Conservation (phyloP, 805 yeast species). For the Clavispora vitiphila region DNA sequence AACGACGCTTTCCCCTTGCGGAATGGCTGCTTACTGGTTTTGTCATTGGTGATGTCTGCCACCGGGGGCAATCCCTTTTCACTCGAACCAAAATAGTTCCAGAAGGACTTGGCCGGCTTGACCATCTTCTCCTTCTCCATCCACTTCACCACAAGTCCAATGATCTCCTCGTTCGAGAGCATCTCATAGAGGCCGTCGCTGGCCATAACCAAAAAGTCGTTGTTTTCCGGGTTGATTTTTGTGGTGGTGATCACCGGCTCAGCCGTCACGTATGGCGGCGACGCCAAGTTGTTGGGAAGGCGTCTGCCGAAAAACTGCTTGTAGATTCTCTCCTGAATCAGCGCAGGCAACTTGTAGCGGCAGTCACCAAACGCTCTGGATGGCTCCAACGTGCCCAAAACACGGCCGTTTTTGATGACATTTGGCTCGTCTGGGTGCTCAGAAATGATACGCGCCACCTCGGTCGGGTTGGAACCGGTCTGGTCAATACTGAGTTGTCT, state of each 20-base stretch:
- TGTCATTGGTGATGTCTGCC: constrained; percentile 54
- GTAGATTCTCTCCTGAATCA: constrained; percentile 68
- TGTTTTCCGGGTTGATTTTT: constrained; percentile 60
- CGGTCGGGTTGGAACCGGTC: constrained; percentile 87
- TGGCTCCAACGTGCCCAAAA: constrained; percentile 90
- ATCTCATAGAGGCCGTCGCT: constrained; percentile 93
- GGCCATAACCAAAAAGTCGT: constrained; percentile 87
- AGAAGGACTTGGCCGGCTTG: constrained; percentile 44
- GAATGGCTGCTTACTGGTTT: constrained; percentile 68
- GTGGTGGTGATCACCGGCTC: constrained; percentile 88
- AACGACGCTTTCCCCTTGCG: constrained; percentile 43
- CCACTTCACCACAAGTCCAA: constrained; percentile 91
- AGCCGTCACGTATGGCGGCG: constrained; percentile 98
- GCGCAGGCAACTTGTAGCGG: constrained; percentile 77
- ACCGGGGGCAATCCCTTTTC: constrained; percentile 58
- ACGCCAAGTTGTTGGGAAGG: constrained; percentile 64
- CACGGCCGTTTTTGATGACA: constrained; percentile 80
- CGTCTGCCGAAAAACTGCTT: constrained; percentile 76
- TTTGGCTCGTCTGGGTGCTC: constrained; percentile 93
- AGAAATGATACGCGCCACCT: constrained; percentile 71
- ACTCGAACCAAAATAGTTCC: constrained; percentile 38
- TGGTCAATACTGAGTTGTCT: constrained; percentile 84
- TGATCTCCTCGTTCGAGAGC: constrained; percentile 87
- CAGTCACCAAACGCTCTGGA: constrained; percentile 97
- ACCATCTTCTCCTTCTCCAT: constrained; percentile 68